Evolutionary conservation across 371 early-diverging fungal species (phyloP), one percentile per base, ranked within the genome.

Genomic region (Coemansia sp.): DNA sequence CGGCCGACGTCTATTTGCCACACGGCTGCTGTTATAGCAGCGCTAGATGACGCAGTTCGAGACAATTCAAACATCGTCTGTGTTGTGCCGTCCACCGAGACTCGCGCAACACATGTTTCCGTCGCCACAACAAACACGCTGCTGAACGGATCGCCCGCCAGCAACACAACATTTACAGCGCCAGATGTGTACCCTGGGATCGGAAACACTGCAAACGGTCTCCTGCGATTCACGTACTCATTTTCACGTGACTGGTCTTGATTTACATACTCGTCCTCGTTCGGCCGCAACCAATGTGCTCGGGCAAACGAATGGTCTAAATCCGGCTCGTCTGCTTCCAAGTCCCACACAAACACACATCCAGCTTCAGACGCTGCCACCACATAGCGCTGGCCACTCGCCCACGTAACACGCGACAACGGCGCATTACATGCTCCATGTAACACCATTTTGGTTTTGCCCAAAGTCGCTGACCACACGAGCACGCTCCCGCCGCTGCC

Each of bases 331-430:
- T 30, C 14, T 9, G 37, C 16, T 2, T 30, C 37, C 52, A 66
- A 56, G 40, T 70, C 67, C 75, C 75, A 74, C 20, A 74, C 67
- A 28, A 66, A 60, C 21, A 70, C 12, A 3, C 18, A 40, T 1
- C 64, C 57, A 11, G 33, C 47, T 23, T 20, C 62, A 16, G 69
- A 62, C n/a, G 64, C 67, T 1, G 67, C 75, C 1, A 54, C 64
- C 1, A 74, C 71, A 3, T 44, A 74, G 28, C 67, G 71, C 20
- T 26, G 37, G 14, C 64, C 66, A 14, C 44, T 58, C 0, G 71
- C 67, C 75, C 75, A 74, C 28, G 71, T 53, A 11, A 74, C 75
- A 2, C 33, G 37, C 42, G 42, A 59, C 39, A 70, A 59, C 23
- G 60, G 60, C 9, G 20, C 59, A 14, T 40, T 48, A 0, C 21